Percentiles rank a stretch among this genome's conserved stretches.
phyloP scores from a whole-genome alignment of 1,284 basidiomycete species.

The Naganishia albida region DNA sequence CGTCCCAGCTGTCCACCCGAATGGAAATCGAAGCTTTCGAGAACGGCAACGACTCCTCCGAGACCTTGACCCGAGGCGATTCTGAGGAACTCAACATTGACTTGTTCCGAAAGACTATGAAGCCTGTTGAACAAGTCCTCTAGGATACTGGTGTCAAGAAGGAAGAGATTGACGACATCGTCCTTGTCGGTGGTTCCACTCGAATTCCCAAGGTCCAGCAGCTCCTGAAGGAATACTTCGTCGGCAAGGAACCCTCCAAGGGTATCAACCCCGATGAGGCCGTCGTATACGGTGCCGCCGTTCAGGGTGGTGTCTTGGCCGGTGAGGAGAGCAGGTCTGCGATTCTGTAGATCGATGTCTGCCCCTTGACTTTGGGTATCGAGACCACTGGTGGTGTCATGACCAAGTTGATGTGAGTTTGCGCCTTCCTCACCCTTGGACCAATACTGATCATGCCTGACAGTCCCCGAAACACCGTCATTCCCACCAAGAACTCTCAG shows the following conservation, averaged over 20 bases:
- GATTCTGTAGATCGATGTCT: slow-evolving; percentile 93
- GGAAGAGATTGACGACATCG: slow-evolving; percentile 83
- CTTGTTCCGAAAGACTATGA: slow-evolving; percentile 98
- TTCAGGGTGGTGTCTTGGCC: slow-evolving; percentile 94
- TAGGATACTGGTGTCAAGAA: slow-evolving; percentile 98
- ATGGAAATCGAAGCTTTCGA: slow-evolving; percentile 85
- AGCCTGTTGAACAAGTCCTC: slow-evolving; percentile 96
- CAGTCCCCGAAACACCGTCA: slow-evolving; percentile 93
- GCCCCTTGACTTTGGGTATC: slow-evolving; percentile 91
- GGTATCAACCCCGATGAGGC: slow-evolving; percentile 95
- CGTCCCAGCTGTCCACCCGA: slow-evolving; percentile 69
- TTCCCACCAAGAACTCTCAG: slow-evolving; percentile 96
- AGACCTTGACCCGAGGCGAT: slow-evolving; percentile 91
- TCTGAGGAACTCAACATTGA: slow-evolving; percentile 99
- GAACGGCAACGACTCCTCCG: slow-evolving; percentile 92
- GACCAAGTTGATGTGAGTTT: slow-evolving; percentile 70
- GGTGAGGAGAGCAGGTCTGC: slow-evolving; percentile 71
- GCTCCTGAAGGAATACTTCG: slow-evolving; percentile 89
- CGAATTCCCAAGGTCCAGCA: slow-evolving; percentile 99
- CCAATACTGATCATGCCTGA: neutral
- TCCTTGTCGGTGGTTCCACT: slow-evolving; percentile 94
- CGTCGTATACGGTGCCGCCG: slow-evolving; percentile 93
- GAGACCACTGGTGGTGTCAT: slow-evolving; percentile 98
- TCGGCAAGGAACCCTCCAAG: slow-evolving; percentile 85
- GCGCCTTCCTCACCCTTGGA: neutral